Conservation (phyloP, 2,329 filamentous ascomycete species). For the Xylaria sp. region DNA sequence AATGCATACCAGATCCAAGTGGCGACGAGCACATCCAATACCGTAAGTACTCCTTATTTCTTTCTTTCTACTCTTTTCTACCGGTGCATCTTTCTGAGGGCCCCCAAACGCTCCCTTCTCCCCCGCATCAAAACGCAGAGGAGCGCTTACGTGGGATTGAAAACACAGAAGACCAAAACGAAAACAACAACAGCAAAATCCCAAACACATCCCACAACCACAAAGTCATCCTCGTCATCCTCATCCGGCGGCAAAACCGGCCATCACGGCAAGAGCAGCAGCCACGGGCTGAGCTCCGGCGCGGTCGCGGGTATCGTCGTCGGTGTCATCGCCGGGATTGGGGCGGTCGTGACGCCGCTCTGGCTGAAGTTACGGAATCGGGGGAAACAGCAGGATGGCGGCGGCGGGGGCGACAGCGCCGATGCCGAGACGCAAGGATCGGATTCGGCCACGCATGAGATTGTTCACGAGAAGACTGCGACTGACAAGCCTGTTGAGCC, state of each 20-base stretch:
- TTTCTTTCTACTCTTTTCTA: neutral
- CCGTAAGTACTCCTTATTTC: neutral
- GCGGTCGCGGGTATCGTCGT: slow-evolving; percentile 25
- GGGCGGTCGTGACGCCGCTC: neutral
- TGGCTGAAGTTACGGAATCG: neutral
- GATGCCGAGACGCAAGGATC: neutral
- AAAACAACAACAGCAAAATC: neutral
- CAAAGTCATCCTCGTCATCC: neutral
- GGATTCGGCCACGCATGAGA: neutral
- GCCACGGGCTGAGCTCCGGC: slow-evolving; percentile 11
- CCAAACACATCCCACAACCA: neutral
- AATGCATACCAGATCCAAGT: slow-evolving; percentile 42
- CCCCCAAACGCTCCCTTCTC: neutral
- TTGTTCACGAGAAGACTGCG: neutral
- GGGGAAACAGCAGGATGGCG: neutral
- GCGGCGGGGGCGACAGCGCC: neutral
- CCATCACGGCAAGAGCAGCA: neutral
- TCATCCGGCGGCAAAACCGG: neutral
- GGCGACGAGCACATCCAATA: slow-evolving; percentile 11
- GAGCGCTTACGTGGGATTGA: neutral
- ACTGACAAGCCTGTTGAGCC: neutral
- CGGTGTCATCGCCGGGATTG: slow-evolving; percentile 16
- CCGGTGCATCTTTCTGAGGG: neutral
- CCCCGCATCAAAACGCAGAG: neutral
- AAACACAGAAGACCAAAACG: slow-evolving; percentile 6